A percentile compares a stretch with the other conserved stretches of the same genome.
phyloP scores from a whole-genome alignment of 441 rosid genomes.

The Corymbia citriodora region DNA sequence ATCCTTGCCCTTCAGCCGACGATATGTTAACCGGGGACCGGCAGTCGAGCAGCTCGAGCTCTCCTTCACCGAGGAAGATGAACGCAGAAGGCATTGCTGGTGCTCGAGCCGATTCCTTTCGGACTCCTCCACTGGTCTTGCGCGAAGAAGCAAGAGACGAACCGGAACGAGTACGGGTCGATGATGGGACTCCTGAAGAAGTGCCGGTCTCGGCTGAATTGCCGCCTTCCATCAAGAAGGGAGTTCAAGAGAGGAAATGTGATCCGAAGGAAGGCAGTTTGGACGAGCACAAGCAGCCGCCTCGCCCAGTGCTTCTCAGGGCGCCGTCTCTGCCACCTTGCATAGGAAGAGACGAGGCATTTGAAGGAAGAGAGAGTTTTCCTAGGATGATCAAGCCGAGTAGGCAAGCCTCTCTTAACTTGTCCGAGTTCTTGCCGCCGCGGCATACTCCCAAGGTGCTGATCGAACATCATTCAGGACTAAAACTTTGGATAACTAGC shows the following conservation, averaged over 20 bases:
- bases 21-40: slow-evolving; percentile 3
- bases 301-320: slow-evolving; percentile 31
- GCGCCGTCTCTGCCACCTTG: slow-evolving; percentile 57
- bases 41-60: neutral
- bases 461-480: neutral
- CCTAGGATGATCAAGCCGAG: slow-evolving; percentile 59
- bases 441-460: slow-evolving; percentile 33
- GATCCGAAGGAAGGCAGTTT: slow-evolving; percentile 8
- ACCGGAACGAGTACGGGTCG: slow-evolving; percentile 19
- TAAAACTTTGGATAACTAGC: neutral
- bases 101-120: neutral
- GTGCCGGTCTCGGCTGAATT: neutral
- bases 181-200: slow-evolving; percentile 26
- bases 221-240: neutral
- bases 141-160: neutral
- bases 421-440: slow-evolving; percentile 25
- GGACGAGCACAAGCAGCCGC: neutral
- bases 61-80: neutral
- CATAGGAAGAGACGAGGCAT: slow-evolving; percentile 25
- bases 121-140: neutral
- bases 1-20: slow-evolving; percentile 42
- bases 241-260: slow-evolving; percentile 9
- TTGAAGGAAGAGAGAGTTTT: slow-evolving; percentile 34
- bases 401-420: slow-evolving; percentile 49
- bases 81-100: neutral